Evolutionary conservation across 2,329 filamentous ascomycete genomes (phyloP), one percentile per base, ranked within the genome.

Genomic region (Exophiala alcalophila): DNA sequence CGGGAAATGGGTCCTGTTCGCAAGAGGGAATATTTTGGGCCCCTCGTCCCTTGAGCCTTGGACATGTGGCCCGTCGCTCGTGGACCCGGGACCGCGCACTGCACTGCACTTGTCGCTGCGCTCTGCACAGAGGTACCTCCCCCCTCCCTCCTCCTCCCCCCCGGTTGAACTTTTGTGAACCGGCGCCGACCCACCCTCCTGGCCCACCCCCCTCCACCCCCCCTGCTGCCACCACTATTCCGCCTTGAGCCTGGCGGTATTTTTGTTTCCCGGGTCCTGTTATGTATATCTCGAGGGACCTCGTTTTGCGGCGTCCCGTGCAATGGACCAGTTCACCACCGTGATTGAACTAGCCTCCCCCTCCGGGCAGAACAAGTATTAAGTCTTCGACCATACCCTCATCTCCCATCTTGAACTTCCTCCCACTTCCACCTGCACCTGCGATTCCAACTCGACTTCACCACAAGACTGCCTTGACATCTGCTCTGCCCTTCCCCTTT

Each of bases 131-230:
- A n/a, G n/a, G n/a, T n/a, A n/a, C n/a, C n/a, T n/a, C n/a, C n/a
- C n/a, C n/a, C n/a, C n/a, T n/a, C n/a, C n/a, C n/a, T n/a, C n/a
- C n/a, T n/a, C n/a, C 39, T 29, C 19, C 30, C 25, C 49, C 49
- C 41, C 45, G 49, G 40, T 46, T 49, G 45, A 41, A 46, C 49
- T 52, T 52, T 52, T 52, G 49, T 28, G 29, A n/a, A n/a, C n/a
- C n/a, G n/a, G n/a, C n/a, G n/a, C n/a, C n/a, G n/a, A n/a, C n/a
- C n/a, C n/a, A n/a, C n/a, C n/a, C n/a, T 43, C 24, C 27, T 31
- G 36, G 9, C 31, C 25, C 33, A 16, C 30, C 21, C 14, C 33
- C 29, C 31, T 31, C 41, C 32, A 24, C 24, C 27, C 38, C 33
- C 42, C 33, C 34, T 38, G 26, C 36, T 35, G 38, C 20, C 28